Conservation (phyloP, 768 basidiomycete genomes). For the Boletus vinaceobasis region DNA sequence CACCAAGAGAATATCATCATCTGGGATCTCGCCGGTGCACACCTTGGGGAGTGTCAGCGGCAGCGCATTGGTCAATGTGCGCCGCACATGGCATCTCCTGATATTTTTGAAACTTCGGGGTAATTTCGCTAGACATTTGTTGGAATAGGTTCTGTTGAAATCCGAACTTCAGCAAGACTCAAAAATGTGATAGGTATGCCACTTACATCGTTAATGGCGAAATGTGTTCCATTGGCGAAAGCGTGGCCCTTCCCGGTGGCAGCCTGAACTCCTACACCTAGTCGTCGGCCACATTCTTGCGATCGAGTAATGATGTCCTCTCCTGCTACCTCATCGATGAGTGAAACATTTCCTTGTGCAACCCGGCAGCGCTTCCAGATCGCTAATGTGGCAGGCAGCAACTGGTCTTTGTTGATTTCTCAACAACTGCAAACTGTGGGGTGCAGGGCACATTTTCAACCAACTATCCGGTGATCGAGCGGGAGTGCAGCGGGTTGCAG, state of each 20-base stretch:
- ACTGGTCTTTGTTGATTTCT: too few relatives aligned
- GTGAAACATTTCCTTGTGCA: conserved; percentile 25
- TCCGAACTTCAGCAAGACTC: not conserved
- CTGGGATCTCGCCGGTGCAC: conserved; percentile 53
- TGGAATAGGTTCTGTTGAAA: conserved; percentile 24
- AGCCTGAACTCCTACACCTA: conserved; percentile 44
- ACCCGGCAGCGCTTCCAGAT: conserved; percentile 27
- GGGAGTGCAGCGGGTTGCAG: too few relatives aligned
- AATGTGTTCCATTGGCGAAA: conserved; percentile 88
- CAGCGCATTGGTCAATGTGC: not conserved
- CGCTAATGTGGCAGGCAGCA: too few relatives aligned
- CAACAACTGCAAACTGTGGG: too few relatives aligned
- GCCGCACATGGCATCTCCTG: conserved; percentile 61
- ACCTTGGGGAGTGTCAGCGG: conserved; percentile 38
- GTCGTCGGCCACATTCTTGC: conserved; percentile 51
- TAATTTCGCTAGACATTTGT: conserved; percentile 42
- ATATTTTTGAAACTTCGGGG: conserved; percentile 58
- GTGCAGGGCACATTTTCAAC: too few relatives aligned
- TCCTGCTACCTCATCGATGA: conserved; percentile 26
- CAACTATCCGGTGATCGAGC: too few relatives aligned
- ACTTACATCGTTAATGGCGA: conserved; percentile 64
- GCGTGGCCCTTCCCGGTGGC: conserved; percentile 54
- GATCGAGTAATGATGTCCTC: conserved; percentile 42
- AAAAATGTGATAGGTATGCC: too few relatives aligned
- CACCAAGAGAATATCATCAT: conserved; percentile 49